Percentiles rank a stretch among this genome's conserved stretches.
phyloP scores from a whole-genome alignment of 129 eudicot species.

The Helichrysum umbraculigerum region DNA sequence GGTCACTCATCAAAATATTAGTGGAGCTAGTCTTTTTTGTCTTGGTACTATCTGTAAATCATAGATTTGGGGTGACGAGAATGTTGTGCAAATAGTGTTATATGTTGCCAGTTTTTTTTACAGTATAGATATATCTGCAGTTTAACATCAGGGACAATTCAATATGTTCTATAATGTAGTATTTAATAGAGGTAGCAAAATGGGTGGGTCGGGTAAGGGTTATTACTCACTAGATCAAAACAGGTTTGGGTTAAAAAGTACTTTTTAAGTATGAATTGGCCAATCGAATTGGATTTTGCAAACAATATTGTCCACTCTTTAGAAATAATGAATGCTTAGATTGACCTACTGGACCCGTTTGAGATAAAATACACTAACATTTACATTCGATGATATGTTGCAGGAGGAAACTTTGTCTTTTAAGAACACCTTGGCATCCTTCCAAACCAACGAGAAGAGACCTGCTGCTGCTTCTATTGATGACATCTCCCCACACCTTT shows the following conservation, averaged over 20 bases:
- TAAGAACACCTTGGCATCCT: no score
- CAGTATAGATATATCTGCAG: no score
- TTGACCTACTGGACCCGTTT: not conserved
- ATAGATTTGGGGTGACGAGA: no score
- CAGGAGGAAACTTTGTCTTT: constrained; percentile 60
- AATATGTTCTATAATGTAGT: not conserved
- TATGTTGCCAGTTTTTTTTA: no score
- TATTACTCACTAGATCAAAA: not conserved
- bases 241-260: not conserved
- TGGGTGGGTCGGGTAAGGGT: constrained; percentile 2
- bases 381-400: not conserved
- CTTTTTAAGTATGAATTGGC: not conserved
- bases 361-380: not conserved
- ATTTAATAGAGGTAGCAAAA: not conserved
- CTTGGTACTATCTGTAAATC: no score
- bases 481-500: no score
- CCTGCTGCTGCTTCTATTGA: no score
- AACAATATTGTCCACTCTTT: not conserved
- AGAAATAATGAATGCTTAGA: not conserved
- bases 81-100: no score
- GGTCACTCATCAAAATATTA: no score
- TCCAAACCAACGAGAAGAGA: no score
- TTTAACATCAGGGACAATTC: no score
- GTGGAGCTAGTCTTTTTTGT: no score
- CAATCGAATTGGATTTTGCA: not conserved